A percentile compares a stretch with the other conserved stretches of the same genome.
Evolutionary conservation across 2,329 filamentous ascomycete species (phyloP).

Genomic region (Aspergillus neoniger): DNA sequence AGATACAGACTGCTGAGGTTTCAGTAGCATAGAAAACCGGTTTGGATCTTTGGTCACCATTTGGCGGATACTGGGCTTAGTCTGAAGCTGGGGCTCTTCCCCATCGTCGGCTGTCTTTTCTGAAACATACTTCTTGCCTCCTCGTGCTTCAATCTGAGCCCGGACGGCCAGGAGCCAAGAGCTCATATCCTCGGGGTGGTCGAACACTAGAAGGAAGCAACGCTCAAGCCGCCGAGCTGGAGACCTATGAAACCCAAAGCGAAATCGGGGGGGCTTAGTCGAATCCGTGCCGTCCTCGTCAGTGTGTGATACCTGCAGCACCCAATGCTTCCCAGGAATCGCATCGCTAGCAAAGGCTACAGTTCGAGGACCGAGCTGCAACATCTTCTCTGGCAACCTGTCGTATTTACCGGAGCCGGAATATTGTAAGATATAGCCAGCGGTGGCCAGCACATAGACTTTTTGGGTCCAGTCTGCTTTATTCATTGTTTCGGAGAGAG

Average conservation of each 20-base stretch:
- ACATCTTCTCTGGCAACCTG: slow-evolving; percentile 50
- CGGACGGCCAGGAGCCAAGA: slow-evolving; percentile 49
- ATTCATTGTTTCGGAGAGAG: slow-evolving; percentile 39
- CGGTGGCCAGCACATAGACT: slow-evolving; percentile 47
- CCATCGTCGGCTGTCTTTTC: slow-evolving; percentile 39
- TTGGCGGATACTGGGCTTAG: slow-evolving; percentile 33
- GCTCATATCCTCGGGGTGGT: slow-evolving; percentile 47
- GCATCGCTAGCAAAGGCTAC: slow-evolving; percentile 54
- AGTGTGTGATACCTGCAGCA: slow-evolving; percentile 49
- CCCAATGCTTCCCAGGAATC: slow-evolving; percentile 52
- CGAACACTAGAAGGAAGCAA: slow-evolving; percentile 48
- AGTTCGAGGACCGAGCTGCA: slow-evolving; percentile 48
- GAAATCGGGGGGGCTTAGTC: slow-evolving; percentile 41
- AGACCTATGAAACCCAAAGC: slow-evolving; percentile 41
- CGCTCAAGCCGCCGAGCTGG: slow-evolving; percentile 38
- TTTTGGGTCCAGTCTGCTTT: slow-evolving; percentile 48
- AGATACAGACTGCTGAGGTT: slow-evolving; percentile 27
- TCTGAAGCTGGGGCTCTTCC: slow-evolving; percentile 28
- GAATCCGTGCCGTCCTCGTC: slow-evolving; percentile 35
- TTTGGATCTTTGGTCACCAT: slow-evolving; percentile 39
- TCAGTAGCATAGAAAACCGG: slow-evolving; percentile 34
- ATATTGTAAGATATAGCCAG: slow-evolving; percentile 51
- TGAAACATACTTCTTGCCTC: slow-evolving; percentile 47
- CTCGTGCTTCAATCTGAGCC: slow-evolving; percentile 48
- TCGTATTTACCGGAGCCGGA: slow-evolving; percentile 47